Evolutionary conservation across 2,329 filamentous ascomycete species (phyloP), one percentile per base, ranked within the genome.

Genomic region (Xylaria digitata): DNA sequence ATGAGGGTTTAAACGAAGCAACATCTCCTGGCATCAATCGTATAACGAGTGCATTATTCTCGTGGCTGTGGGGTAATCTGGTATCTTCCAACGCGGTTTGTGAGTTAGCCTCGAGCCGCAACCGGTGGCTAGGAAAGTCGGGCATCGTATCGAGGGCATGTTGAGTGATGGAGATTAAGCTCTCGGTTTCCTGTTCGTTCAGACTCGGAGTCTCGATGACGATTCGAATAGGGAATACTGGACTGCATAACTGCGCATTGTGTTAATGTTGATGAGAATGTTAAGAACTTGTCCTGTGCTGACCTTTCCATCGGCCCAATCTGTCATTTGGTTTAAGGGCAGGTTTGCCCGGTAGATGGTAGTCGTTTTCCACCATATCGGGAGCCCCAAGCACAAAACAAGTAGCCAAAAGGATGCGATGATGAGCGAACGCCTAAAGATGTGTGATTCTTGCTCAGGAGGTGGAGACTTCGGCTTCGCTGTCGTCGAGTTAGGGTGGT

Each of bases 331-430:
- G 76, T 91, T 86, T 72, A 97, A 80, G 5, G 96, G 96, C 72
- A 99, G 82, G 50, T 89, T 86, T 13, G 95, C 94, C 62, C 96
- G 88, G 79, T 97, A 94, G 62, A 98, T 97, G 0, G 92, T 91
- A 3, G 96, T 99, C 0, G 96, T 98, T 78, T 89, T 90, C 89
- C 93, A 96, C 96, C 96, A 99, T 86, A 97, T 90, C 64, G 96
- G 96, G 71, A 99, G 79, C 2, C 96, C 96, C 6, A 99, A 81
- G 34, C 91, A 86, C 6, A 97, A 78, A 6, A 97, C 92, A 43
- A 98, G 89, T 5, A 89, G 83, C 96, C 96, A 99, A 80, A 97
- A 98, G 8, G 95, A 95, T 68, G 92, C 78, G 69, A 99, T 89
- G 57, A 98, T 91, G 69, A 85, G 84, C 54, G 88, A 87, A 61